Base-by-base conservation (phyloP, 345 rosid genomes). In the Garcia nutans region DNA sequence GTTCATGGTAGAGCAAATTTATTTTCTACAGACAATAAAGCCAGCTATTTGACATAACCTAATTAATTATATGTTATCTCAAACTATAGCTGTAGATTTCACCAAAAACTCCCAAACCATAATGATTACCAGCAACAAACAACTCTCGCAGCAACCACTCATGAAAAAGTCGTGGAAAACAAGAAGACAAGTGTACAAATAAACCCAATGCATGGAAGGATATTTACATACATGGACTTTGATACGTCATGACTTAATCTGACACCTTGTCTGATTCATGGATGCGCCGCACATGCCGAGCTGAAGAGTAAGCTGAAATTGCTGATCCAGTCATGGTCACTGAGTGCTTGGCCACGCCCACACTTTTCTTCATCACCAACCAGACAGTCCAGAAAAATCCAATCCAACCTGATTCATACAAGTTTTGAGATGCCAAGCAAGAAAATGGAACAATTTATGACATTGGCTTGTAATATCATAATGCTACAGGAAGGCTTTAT, bases 321-420 rank as follows among this genome's bases (percentile, higher is more conserved):
- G 90, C 88, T 33, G 86, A 89, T 73, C 94, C 91, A 73, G 96
- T 83, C 73, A 76, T 23, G 33, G 75, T 81, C 69, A 88, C 58
- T 3, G 94, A 90, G 72, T 83, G 92, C 82, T 86, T 93, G 28
- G 89, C 93, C 15, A 92, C 82, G 28, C 86, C 86, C 6, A 84
- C 11, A 58, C 90, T 81, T 79, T 89, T 93, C 84, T 80, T 88
- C 26, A 87, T 78, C 67, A 87, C 94, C 86, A 90, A 68, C 97
- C 93, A 96, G 66, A 87, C 79, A 50, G 74, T 77, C 81, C 87
- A 90, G 81, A 95, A 85, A 81, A 95, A 93, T 63, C 93, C 94
- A 63, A 89, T 79, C 99, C 99, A 93, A 81, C 97, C 98, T 96
- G 91, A 77, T 66, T 63, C 77, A 81, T 70, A 77, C 22, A 23